Evolutionary conservation across 2,329 filamentous ascomycete genomes (phyloP).

Genomic region (Aspergillus fumigatiaffinis): DNA sequence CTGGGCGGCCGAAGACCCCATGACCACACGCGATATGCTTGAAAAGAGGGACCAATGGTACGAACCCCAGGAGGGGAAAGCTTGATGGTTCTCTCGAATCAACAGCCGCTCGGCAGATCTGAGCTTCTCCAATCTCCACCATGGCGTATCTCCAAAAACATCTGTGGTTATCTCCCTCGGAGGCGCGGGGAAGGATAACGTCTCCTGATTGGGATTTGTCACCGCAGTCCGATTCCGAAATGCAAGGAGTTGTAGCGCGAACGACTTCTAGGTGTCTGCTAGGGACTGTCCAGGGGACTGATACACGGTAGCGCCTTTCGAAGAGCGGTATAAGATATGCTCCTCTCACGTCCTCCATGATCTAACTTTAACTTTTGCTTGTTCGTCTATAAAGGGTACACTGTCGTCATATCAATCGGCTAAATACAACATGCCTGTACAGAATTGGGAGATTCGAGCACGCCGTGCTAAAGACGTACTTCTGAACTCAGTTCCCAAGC

Average conservation of each 20-base stretch:
- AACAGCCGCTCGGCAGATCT: neutral
- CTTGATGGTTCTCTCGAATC: neutral
- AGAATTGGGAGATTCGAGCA: conserved; percentile 30
- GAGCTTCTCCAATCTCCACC: neutral
- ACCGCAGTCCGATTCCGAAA: neutral
- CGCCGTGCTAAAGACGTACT: conserved; percentile 32
- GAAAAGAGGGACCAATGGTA: neutral
- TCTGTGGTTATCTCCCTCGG: neutral
- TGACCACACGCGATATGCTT: neutral
- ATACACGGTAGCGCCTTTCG: neutral
- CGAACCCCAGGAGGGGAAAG: neutral
- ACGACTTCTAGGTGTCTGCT: neutral
- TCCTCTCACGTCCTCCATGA: neutral
- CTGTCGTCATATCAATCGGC: neutral
- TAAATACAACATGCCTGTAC: neutral
- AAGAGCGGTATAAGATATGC: neutral
- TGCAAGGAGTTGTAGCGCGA: neutral
- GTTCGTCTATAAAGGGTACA: neutral
- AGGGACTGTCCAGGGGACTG: neutral
- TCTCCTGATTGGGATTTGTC: neutral
- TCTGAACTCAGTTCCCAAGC: conserved; percentile 29
- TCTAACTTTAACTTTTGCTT: neutral
- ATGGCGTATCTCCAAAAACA: neutral
- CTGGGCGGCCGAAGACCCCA: neutral
- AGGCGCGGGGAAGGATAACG: neutral